Conservation (phyloP, 495 filamentous ascomycete genomes). For the Usnea hakonensis region DNA sequence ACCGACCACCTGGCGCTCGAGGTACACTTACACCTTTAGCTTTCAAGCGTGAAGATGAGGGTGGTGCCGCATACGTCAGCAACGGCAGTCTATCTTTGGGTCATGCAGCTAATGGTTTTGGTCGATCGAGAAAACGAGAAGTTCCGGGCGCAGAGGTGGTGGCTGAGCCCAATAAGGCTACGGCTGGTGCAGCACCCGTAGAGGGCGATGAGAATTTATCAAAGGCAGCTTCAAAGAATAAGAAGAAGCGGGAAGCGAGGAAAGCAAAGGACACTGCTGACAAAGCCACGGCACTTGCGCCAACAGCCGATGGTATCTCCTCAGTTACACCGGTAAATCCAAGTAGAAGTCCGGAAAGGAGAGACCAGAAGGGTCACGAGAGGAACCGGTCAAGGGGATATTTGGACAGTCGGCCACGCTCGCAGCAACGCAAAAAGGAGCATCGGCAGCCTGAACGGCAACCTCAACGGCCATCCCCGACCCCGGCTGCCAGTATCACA, state of each 20-base stretch:
- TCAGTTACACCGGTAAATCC: slow-evolving; percentile 14
- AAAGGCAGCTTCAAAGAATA: slow-evolving; percentile 90
- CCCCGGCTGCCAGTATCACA: slow-evolving; percentile 15
- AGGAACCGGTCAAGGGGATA: slow-evolving; percentile 53
- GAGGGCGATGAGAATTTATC: slow-evolving; percentile 65
- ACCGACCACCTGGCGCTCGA: slow-evolving; percentile 92
- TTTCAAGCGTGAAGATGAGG: slow-evolving; percentile 97
- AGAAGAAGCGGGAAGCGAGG: slow-evolving; percentile 97
- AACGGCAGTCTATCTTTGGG: slow-evolving; percentile 62
- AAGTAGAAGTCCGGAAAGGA: slow-evolving; percentile 58
- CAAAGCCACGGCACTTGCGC: slow-evolving; percentile 37
- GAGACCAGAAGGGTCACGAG: slow-evolving; percentile 44
- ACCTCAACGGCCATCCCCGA: slow-evolving; percentile 17
- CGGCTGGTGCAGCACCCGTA: slow-evolving; percentile 45
- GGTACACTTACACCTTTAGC: slow-evolving; percentile 81
- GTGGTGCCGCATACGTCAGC: slow-evolving; percentile 78
- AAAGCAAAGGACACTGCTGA: slow-evolving; percentile 73
- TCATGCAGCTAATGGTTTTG: slow-evolving; percentile 66
- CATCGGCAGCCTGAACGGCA: slow-evolving; percentile 20
- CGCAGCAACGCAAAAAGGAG: slow-evolving; percentile 33
- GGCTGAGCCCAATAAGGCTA: slow-evolving; percentile 44
- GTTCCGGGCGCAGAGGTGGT: slow-evolving; percentile 72
- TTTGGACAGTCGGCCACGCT: slow-evolving; percentile 32
- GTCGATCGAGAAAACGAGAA: slow-evolving; percentile 57
- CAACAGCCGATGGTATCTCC: slow-evolving; percentile 26